phyloP scores from a whole-genome alignment of 1,139 yeast genomes.

The Nakaseomyces bracarensis region DNA sequence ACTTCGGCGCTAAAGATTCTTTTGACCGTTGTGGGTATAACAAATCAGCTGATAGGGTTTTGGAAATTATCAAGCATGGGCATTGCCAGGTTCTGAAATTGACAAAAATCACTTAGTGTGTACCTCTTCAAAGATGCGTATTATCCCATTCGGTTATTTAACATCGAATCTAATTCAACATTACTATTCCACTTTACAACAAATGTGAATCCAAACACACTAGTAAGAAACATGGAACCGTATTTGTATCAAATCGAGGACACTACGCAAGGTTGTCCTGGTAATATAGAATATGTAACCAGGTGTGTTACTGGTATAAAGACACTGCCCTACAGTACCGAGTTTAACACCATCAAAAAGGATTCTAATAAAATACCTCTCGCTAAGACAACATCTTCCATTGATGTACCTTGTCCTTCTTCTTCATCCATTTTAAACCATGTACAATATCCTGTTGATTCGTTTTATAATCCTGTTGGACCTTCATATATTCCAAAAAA shows the following conservation, averaged over 20 bases:
- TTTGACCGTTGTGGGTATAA: not conserved
- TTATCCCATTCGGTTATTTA: not conserved
- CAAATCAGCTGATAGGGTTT: not conserved
- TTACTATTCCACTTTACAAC: not conserved
- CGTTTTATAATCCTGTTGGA: not conserved
- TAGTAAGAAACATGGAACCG: not conserved
- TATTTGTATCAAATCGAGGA: not conserved
- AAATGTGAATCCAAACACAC: too few species aligned
- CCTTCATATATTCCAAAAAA: not conserved
- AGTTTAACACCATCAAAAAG: not conserved
- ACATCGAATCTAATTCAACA: not conserved
- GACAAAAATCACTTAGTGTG: not conserved
- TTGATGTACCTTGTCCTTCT: not conserved
- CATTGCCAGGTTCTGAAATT: not conserved
- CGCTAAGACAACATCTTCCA: not conserved
- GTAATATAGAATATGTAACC: not conserved
- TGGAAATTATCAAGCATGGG: not conserved
- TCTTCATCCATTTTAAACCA: too few species aligned
- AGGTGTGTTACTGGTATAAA: not conserved
- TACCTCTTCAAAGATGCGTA: not conserved
- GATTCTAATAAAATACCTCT: not conserved
- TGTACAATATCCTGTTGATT: not conserved
- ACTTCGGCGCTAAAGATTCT: not conserved
- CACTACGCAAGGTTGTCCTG: not conserved
- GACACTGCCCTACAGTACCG: not conserved